These are phyloP conservation scores for Dothidotthia symphoricarpi DNA, from an alignment of 2,329 filamentous ascomycete species.

Conservation along the genomic window DNA sequence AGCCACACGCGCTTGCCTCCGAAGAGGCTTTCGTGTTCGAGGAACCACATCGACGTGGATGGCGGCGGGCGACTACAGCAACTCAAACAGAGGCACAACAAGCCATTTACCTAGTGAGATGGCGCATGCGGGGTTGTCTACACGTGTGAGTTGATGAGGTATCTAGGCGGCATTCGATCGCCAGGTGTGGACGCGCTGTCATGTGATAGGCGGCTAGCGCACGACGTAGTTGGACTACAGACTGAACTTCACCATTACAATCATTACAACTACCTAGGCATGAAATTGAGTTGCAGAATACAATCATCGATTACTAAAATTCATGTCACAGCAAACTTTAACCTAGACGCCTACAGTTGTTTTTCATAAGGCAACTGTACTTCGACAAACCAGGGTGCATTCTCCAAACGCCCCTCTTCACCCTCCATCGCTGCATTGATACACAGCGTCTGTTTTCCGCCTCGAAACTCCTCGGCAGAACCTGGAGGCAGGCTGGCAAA, in stretches of 20 bases:
- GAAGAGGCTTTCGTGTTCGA: constrained; percentile 57
- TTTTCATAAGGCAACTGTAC: constrained; percentile 39
- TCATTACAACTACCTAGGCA: too few relatives aligned
- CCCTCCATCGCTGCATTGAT: constrained; percentile 58
- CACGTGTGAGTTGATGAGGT: constrained; percentile 2
- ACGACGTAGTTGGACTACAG: too few relatives aligned
- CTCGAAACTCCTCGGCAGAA: constrained; percentile 19
- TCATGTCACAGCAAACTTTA: too few relatives aligned
- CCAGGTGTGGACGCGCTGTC: constrained; percentile 12
- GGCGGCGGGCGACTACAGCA: background rate
- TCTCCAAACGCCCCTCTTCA: constrained; percentile 45
- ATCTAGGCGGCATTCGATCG: too few relatives aligned
- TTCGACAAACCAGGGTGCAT: constrained; percentile 57
- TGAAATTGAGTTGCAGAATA: too few relatives aligned
- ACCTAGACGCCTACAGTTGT: background rate
- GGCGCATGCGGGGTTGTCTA: background rate
- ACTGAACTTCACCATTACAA: too few relatives aligned
- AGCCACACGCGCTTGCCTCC: constrained; percentile 73
- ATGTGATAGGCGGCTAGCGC: too few relatives aligned
- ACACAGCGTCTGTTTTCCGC: constrained; percentile 51
- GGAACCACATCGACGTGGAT: constrained; percentile 50
- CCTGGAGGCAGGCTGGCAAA: constrained; percentile 28
- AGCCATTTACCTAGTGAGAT: background rate
- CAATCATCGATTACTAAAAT: too few relatives aligned
- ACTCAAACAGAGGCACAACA: background rate